Percentiles rank a stretch among this genome's conserved stretches.
Conservation (phyloP, 352 stramenopile species). For the Phytophthora cryptogea region DNA sequence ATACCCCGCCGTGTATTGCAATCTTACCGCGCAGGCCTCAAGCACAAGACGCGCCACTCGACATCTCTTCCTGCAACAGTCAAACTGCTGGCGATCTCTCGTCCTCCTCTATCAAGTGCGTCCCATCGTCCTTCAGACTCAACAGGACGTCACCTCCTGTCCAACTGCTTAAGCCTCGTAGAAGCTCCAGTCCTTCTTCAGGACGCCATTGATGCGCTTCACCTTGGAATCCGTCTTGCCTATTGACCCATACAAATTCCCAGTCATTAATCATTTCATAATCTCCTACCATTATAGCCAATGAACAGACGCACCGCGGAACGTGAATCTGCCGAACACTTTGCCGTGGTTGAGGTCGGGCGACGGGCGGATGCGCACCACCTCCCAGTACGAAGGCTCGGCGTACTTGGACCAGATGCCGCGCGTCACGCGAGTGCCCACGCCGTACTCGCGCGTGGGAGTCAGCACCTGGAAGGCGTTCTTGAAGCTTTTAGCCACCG, state of each 20-base stretch:
- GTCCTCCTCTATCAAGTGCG: slow-evolving; percentile 25
- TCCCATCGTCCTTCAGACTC: slow-evolving; percentile 1
- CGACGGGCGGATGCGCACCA: slow-evolving; percentile 77
- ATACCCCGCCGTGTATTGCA: slow-evolving; percentile 37
- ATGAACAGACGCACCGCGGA: slow-evolving; percentile 60
- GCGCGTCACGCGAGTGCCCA: slow-evolving; percentile 72
- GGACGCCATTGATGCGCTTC: slow-evolving; percentile 78
- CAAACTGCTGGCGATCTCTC: slow-evolving; percentile 8
- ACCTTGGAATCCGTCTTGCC: slow-evolving; percentile 70
- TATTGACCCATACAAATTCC: slow-evolving; percentile 26
- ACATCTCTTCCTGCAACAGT: background rate
- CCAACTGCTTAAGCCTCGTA: slow-evolving; percentile 21
- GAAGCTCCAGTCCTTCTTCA: slow-evolving; percentile 77
- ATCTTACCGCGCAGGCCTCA: slow-evolving; percentile 19
- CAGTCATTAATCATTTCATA: background rate
- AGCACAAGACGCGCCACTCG: slow-evolving; percentile 5
- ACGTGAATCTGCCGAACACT: slow-evolving; percentile 80
- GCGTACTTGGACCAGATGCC: slow-evolving; percentile 75
- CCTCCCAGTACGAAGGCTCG: slow-evolving; percentile 80
- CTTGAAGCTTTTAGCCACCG: slow-evolving; percentile 44
- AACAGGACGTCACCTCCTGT: slow-evolving; percentile 1
- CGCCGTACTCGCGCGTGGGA: slow-evolving; percentile 68
- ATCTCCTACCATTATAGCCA: background rate
- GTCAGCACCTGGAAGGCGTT: slow-evolving; percentile 84
- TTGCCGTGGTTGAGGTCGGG: slow-evolving; percentile 87